phyloP scores from a whole-genome alignment of 768 basidiomycete genomes.

The Coprinopsis cinerea region DNA sequence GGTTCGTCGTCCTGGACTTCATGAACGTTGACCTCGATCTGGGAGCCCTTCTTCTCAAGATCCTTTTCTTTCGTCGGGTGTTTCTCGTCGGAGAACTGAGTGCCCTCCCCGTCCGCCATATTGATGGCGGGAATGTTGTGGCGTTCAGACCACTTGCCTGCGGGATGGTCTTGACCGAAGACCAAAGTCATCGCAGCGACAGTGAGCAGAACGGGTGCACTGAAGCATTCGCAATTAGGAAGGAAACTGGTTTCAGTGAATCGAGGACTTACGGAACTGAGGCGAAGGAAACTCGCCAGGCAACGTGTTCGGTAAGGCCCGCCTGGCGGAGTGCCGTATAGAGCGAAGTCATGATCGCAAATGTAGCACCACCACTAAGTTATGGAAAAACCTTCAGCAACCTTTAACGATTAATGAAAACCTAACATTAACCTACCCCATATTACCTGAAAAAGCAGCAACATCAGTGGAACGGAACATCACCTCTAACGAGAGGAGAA shows the following conservation, averaged over 20 bases:
- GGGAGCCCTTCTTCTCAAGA: constrained; percentile 20
- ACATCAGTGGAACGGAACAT: constrained; percentile 1
- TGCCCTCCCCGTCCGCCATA: constrained; percentile 15
- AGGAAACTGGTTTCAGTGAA: neutral
- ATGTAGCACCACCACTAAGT: constrained; percentile 42
- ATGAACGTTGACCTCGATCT: constrained; percentile 14
- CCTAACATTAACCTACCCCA: constrained; percentile 23
- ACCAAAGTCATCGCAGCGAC: constrained; percentile 35
- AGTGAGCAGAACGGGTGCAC: constrained; percentile 41
- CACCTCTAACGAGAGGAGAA: constrained; percentile 1
- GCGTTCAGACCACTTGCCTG: constrained; percentile 46
- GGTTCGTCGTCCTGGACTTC: constrained; percentile 14
- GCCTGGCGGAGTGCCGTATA: constrained; percentile 33
- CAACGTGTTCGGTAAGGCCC: constrained; percentile 32
- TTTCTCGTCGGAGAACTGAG: constrained; percentile 17
- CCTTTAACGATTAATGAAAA: neutral
- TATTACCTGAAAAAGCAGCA: constrained; percentile 17
- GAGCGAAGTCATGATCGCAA: constrained; percentile 50
- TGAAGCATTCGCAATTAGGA: constrained; percentile 3
- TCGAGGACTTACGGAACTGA: constrained; percentile 39
- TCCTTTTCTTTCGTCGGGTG: constrained; percentile 21
- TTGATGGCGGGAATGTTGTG: constrained; percentile 30
- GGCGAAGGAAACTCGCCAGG: constrained; percentile 53
- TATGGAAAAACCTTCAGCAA: neutral
- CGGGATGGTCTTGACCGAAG: constrained; percentile 50